These are phyloP conservation scores for Sphaerobolus stellatus DNA, from an alignment of 1,284 basidiomycete genomes.

Conservation along the genomic window DNA sequence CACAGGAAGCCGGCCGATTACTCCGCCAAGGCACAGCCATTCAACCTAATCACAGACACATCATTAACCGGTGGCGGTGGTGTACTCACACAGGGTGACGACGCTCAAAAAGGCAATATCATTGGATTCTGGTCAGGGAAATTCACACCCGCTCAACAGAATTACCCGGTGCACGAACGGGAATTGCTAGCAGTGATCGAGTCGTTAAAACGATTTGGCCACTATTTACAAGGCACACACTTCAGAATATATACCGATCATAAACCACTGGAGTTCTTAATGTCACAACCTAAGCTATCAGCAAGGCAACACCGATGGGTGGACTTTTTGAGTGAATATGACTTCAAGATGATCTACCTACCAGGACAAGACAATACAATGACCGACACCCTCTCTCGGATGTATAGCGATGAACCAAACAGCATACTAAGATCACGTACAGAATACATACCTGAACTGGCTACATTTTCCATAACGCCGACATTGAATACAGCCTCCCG, in stretches of 20 bases:
- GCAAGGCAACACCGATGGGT: conserved; percentile 32
- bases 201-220: conserved; percentile 20
- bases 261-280: conserved; percentile 29
- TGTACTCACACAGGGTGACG: conserved; percentile 24
- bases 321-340: conserved; percentile 31
- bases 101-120: conserved; percentile 17
- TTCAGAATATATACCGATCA: conserved; percentile 38
- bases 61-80: conserved; percentile 21
- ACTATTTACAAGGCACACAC: conserved; percentile 26
- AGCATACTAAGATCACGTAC: conserved; percentile 3
- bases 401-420: conserved; percentile 16
- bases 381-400: conserved; percentile 13
- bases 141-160: conserved; percentile 30
- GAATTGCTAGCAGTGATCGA: conserved; percentile 27
- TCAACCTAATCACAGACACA: conserved; percentile 24
- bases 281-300: conserved; percentile 33
- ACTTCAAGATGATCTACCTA: conserved; percentile 34
- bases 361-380: conserved; percentile 22
- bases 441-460: no score
- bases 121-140: conserved; percentile 31
- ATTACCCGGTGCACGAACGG: conserved; percentile 29
- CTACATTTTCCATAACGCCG: no score
- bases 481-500: no score
- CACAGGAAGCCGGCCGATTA: conserved; percentile 24
- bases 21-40: conserved; percentile 14